phyloP scores from a whole-genome alignment of 2,329 filamentous ascomycete species.

The Trichoderma cornu-damae region DNA sequence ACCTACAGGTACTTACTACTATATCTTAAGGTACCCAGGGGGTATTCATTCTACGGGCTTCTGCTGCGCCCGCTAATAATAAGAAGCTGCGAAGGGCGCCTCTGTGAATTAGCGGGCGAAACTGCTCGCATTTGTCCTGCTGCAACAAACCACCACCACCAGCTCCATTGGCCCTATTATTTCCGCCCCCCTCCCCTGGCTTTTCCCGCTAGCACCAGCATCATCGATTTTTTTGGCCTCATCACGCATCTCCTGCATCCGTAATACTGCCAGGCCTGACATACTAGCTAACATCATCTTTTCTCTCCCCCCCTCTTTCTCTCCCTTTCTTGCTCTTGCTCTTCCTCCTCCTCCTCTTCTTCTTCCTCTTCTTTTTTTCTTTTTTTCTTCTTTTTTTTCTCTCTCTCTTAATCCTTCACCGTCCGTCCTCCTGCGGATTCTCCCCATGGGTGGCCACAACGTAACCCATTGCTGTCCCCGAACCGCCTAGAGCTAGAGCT shows the following conservation, averaged over 20 bases:
- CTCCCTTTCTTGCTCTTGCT: background rate
- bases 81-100: no score
- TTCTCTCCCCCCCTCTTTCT: no score
- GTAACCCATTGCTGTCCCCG: constrained; percentile 3
- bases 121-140: no score
- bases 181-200: constrained; percentile 2
- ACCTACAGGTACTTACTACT: no score
- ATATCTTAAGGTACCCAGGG: no score
- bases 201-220: constrained; percentile 9
- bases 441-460: constrained; percentile 17
- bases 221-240: background rate
- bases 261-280: background rate
- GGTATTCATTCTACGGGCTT: no score
- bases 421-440: constrained; percentile 9
- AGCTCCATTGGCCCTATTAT: background rate
- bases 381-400: background rate
- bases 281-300: background rate
- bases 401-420: background rate
- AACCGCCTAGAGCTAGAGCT: constrained; percentile 9
- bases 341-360: no score
- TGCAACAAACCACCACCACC: no score
- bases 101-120: no score
- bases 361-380: background rate
- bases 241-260: background rate
- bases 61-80: no score